Percentiles rank a stretch among this genome's conserved stretches.
Conservation (phyloP, 345 rosid species). For the Pistacia atlantica region DNA sequence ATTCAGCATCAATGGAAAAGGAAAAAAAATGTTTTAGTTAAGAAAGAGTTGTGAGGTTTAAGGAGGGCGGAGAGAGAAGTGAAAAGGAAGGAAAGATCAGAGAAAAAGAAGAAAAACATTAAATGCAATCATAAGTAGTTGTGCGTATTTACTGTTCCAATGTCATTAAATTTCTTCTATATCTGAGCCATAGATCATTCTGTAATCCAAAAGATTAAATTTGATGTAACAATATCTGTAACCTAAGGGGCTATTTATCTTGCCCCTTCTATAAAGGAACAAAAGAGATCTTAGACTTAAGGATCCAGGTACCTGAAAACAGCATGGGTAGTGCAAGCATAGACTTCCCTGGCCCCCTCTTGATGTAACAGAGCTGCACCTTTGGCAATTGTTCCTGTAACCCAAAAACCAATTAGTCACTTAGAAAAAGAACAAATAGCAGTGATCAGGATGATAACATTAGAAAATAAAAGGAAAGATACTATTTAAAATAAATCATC, state of each 20-base stretch:
- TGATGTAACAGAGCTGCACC: slow-evolving; percentile 97
- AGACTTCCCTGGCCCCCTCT: slow-evolving; percentile 97
- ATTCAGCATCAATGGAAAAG: too few species aligned
- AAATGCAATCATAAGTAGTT: too few species aligned
- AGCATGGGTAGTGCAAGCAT: slow-evolving; percentile 94
- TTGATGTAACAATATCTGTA: too few species aligned
- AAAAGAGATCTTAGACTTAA: not conserved
- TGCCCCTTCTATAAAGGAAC: not conserved
- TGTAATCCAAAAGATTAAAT: too few species aligned
- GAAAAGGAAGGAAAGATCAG: not conserved
- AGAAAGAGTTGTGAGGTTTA: too few species aligned
- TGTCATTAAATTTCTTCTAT: too few species aligned
- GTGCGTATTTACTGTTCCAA: too few species aligned
- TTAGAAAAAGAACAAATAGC: slow-evolving; percentile 1
- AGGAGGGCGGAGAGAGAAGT: too few species aligned
- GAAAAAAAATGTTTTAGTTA: too few species aligned
- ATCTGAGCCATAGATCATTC: too few species aligned
- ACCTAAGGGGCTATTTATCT: too few species aligned
- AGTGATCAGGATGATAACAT: not conserved
- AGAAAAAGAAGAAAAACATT: too few species aligned
- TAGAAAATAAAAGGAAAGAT: not conserved
- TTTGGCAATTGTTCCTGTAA: slow-evolving; percentile 83
- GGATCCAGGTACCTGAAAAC: slow-evolving; percentile 72
- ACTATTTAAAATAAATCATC: not conserved
- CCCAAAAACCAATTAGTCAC: slow-evolving; percentile 20